Base-by-base conservation (phyloP, 2,329 filamentous ascomycete species). In the Zarea fungicola region DNA sequence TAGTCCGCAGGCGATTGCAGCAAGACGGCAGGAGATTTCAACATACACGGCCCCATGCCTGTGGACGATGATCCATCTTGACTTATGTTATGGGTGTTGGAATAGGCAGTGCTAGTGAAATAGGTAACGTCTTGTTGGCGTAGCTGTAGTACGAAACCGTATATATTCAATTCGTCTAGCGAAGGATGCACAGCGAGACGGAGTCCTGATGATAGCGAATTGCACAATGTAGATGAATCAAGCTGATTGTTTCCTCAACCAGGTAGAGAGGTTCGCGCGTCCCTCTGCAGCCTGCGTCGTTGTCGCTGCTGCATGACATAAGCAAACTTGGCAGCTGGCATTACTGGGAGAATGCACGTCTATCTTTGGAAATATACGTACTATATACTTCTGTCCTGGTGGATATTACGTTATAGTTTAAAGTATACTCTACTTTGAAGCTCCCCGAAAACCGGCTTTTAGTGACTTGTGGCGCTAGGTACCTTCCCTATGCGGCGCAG, bases 21-120 rank as follows among this genome's bases (percentile, higher is more conserved):
- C n/a, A 13, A 22, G 11, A 29, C 39, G 22, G n/a, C 14, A 31
- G 45, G 53, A 67, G 48, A 40, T 29, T 48, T 32, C 6, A 44
- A 73, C 81, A 65, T 78, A 86, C 83, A 72, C 83, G 81, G 57
- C 83, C 83, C 83, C 83, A 87, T 63, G 78, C 78, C 73, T 85
- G 81, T 63, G 83, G 83, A 70, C 83, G 78, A 70, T 87, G 83
- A 69, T 87, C 84, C 83, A 87, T 87, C 57, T 52, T 58, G 54
- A 42, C 47, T 43, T 50, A 34, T 54, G 49, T 44, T 10, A 50
- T 50, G 28, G 14, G 28, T 50, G 48, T 43, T 42, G 56, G 43
- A 53, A 51, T 29, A 49, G 53, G 51, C 48, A 32, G 50, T 39
- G 50, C 34, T 8, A 29, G 28, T 14, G 28, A 14, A 14, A 29